Evolutionary conservation across 129 eudicot species (phyloP), one percentile per base, ranked within the genome.

Genomic region (Escallonia herrerae): DNA sequence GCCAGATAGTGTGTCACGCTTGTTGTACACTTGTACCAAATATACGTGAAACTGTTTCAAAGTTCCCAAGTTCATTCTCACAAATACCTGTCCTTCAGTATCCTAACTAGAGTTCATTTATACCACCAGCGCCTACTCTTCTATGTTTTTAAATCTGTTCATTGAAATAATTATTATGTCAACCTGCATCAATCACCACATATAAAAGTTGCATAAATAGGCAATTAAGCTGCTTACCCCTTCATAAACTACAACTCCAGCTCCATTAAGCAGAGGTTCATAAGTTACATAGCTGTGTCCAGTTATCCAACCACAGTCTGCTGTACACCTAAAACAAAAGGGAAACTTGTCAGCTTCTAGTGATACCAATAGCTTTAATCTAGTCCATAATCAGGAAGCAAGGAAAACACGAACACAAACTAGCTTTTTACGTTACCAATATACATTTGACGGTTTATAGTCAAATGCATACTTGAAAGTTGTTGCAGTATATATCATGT

Each of bases 301-400:
- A 72, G 99, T 89, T 67, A 94, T 94, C 99, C 99, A 94, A 70
- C 99, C 99, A 84, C 99, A 94, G 69, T 94, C 99, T 71, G 99
- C 99, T 6, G 99, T 94, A 77, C 96, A 89, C 99, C 99, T 94
- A 68, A 7, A 75, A 15, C 38, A 74, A 52, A 44, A 62, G 59
- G 42, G 40, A 33, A 39, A 48, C 42, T 15, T 41, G 11, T 42
- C 15, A 55, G 9, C 40, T 14, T 53, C 58, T 9, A 5, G n/a
- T 5, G 2, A 64, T 38, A 50, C 50, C 11, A 68, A n/a, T 38
- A 46, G 5, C 9, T 43, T 43, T 47, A 45, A 40, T 69, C 56
- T 6, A 40, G 33, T 69, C 37, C 51, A 2, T 4, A 46, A 39
- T 3, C 40, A 11, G 38, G 52, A 43, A 60, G 43, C 44, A 14